Base-by-base conservation (phyloP, 176 grass and related monocot genomes). In the Urochloa ruziziensis region DNA sequence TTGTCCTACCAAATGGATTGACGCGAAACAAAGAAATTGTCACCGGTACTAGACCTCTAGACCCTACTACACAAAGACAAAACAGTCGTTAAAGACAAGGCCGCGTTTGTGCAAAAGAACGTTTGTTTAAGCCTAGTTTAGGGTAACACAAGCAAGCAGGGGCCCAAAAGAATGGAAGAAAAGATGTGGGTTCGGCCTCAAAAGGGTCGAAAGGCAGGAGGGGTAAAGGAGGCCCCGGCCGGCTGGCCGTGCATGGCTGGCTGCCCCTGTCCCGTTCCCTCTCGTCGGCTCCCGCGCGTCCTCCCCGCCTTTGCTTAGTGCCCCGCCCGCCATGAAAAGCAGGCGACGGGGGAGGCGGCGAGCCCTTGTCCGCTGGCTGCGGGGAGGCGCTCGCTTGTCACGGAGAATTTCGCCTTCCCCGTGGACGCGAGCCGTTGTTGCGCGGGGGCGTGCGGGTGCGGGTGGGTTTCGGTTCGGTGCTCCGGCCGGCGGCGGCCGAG, bases 171-270 rank as follows among this genome's bases (percentile, higher is more conserved):
- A 90, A 91, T 87, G 89, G 74, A 88, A 84, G 68, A 14, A 84
- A 85, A 89, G 47, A 49, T 84, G 78, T n/a, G 84, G 62, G 62
- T 34, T 36, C 33, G 63, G 80, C 91, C 92, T 99, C 90, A 87
- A 99, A 99, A 96, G 96, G 83, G 74, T 62, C 81, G 83, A 96
- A 99, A 94, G 96, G 62, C 21, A n/a, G 63, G 6, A 80, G 52
- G 51, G 54, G 3, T 61, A 84, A 86, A 78, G 87, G 24, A 81
- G 28, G 54, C 60, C 27, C 39, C 14, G 68, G 28, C 46, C 85
- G 6, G 70, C 71, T 19, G 47, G 30, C 78, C 81, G 70, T 54
- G 46, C 67, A 4, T 81, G 53, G 59, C 30, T 80, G 60, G 46
- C 57, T 32, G 68, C 49, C 28, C 63, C 53, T 30, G 72, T 65